These are phyloP conservation scores for Anisodus tanguticus DNA, from an alignment of 257 asterid genomes.

Conservation along the genomic window DNA sequence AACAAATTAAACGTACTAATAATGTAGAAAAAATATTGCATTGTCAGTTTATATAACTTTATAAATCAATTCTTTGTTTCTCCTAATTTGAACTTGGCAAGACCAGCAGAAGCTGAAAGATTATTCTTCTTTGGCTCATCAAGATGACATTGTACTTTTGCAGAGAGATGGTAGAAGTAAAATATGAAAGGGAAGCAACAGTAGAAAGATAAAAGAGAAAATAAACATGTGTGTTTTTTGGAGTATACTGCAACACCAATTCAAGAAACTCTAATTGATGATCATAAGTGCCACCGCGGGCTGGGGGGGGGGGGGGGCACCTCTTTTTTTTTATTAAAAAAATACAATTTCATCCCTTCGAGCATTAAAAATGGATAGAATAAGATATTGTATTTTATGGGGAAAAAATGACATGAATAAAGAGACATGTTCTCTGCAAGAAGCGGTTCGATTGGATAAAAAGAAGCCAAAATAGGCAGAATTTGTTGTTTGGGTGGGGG, in stretches of 20 bases:
- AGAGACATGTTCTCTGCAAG: slow-evolving; percentile 89
- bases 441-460: slow-evolving; percentile 81
- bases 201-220: slow-evolving; percentile 15
- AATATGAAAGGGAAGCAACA: slow-evolving; percentile 34
- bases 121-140: background rate
- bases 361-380: slow-evolving; percentile 34
- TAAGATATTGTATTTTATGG: slow-evolving; percentile 36
- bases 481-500: slow-evolving; percentile 61
- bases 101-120: slow-evolving; percentile 13
- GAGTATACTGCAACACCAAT: slow-evolving; percentile 28
- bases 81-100: background rate
- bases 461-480: slow-evolving; percentile 68
- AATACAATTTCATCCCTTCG: slow-evolving; percentile 18
- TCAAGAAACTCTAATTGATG: background rate
- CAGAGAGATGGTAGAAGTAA: slow-evolving; percentile 33
- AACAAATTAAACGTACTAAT: too few relatives aligned
- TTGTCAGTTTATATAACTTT: background rate
- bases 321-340: background rate
- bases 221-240: slow-evolving; percentile 40
- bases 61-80: background rate
- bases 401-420: slow-evolving; percentile 56
- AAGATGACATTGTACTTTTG: slow-evolving; percentile 36
- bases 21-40: too few relatives aligned
- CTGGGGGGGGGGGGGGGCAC: background rate
- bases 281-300: slow-evolving; percentile 25